Conservation (phyloP, 139 green algal species). For the Tetradesmus lagerheimii region DNA sequence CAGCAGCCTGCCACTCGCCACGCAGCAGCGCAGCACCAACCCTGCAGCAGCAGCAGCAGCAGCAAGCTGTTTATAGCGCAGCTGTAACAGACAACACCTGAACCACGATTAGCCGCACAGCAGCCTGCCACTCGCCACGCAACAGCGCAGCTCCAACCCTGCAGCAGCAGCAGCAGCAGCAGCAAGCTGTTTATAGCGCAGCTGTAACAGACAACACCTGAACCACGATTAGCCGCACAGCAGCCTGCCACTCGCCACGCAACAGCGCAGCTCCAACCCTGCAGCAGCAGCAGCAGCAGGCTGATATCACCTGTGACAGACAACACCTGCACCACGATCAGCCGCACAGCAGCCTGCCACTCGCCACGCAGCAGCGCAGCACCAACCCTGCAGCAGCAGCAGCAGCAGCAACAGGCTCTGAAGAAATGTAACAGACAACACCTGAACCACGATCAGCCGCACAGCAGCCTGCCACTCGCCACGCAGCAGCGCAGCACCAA, state of each 20-base stretch:
- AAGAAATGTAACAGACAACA: too few relatives aligned
- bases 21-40: slow-evolving; percentile 81
- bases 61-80: too few relatives aligned
- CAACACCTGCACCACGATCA: too few relatives aligned
- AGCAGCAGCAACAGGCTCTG: slow-evolving; percentile 19
- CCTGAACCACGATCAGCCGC: too few relatives aligned
- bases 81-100: too few relatives aligned
- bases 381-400: slow-evolving; percentile 71
- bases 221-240: slow-evolving; percentile 36
- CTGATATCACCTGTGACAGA: too few relatives aligned
- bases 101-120: slow-evolving; percentile 35
- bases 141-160: slow-evolving; percentile 83
- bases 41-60: slow-evolving; percentile 51
- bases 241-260: slow-evolving; percentile 69
- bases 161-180: slow-evolving; percentile 28
- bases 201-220: too few relatives aligned
- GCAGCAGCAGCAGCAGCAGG: slow-evolving; percentile 24
- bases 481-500: slow-evolving; percentile 80
- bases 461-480: slow-evolving; percentile 69
- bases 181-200: too few relatives aligned
- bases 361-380: slow-evolving; percentile 79
- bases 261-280: slow-evolving; percentile 83
- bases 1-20: slow-evolving; percentile 69
- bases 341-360: slow-evolving; percentile 54
- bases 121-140: slow-evolving; percentile 69